These are phyloP conservation scores for Sporothrix brunneoviolacea DNA, from an alignment of 2,329 filamentous ascomycete genomes.

Conservation along the genomic window DNA sequence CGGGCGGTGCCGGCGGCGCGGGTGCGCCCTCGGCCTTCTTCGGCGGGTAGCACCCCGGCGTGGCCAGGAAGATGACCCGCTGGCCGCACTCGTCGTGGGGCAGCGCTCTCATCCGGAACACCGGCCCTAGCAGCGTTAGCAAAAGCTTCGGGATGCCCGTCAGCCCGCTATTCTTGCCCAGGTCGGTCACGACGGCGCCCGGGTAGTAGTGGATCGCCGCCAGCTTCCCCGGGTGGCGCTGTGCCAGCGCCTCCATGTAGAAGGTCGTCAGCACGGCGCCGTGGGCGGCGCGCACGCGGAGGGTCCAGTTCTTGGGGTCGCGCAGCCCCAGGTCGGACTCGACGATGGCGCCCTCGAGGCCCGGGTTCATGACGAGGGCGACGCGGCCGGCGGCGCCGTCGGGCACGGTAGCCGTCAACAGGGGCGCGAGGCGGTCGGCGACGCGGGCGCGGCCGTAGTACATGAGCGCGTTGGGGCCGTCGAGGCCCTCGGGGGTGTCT, in stretches of 20 bases:
- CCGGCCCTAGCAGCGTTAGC: not conserved
- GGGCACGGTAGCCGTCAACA: conserved; percentile 18
- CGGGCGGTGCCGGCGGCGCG: no score
- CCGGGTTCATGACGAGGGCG: conserved; percentile 26
- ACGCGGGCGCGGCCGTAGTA: conserved; percentile 28
- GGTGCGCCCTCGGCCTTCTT: no score
- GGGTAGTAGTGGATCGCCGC: conserved; percentile 15
- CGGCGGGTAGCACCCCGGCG: not conserved
- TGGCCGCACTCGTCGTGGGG: conserved; percentile 6
- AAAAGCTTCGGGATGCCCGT: not conserved
- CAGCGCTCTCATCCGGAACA: not conserved
- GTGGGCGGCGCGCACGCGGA: not conserved
- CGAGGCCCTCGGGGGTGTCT: conserved; percentile 28
- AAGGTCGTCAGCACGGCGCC: not conserved
- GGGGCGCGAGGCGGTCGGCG: conserved; percentile 26
- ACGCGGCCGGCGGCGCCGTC: conserved; percentile 19
- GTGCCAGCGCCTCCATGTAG: conserved; percentile 8
- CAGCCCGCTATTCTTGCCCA: not conserved
- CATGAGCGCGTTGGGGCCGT: conserved; percentile 24
- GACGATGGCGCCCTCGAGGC: conserved; percentile 4
- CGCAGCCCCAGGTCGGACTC: conserved; percentile 9
- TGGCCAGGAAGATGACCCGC: conserved; percentile 4
- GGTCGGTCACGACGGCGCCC: conserved; percentile 6
- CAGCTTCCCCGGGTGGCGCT: conserved; percentile 1
- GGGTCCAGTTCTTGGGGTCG: not conserved